phyloP scores from a whole-genome alignment of 2,329 filamentous ascomycete species.

The Ilyonectria sp. region DNA sequence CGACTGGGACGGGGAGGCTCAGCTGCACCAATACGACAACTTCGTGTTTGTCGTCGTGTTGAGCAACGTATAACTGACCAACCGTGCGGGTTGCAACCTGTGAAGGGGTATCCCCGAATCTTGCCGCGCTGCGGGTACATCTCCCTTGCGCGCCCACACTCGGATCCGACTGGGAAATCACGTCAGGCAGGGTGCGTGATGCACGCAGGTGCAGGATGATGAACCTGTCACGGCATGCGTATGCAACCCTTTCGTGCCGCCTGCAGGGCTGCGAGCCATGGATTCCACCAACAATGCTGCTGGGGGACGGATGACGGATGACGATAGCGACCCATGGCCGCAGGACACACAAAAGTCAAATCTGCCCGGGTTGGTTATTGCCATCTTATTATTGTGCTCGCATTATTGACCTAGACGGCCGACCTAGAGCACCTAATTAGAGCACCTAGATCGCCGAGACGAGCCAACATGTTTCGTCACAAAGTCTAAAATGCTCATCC shows the following conservation, averaged over 20 bases:
- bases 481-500: constrained; percentile 44
- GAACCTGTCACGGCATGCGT: constrained; percentile 23
- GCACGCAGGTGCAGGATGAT: constrained; percentile 2
- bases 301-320: constrained; percentile 12
- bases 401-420: constrained; percentile 6
- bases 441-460: constrained; percentile 10
- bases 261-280: constrained; percentile 12
- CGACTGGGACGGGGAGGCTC: not conserved
- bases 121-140: not conserved
- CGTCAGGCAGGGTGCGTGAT: constrained; percentile 12
- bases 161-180: constrained; percentile 7
- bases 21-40: not conserved
- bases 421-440: not conserved
- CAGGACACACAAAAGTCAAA: constrained; percentile 2
- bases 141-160: not conserved
- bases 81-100: too few relatives aligned
- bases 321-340: constrained; percentile 15
- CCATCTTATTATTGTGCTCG: constrained; percentile 1
- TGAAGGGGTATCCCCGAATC: not conserved
- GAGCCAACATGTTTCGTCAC: constrained; percentile 38
- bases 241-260: constrained; percentile 29
- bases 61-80: not conserved
- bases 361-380: not conserved
- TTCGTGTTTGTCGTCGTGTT: not conserved
- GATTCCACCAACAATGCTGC: constrained; percentile 6